phyloP scores from a whole-genome alignment of 176 grass and related monocot species.

The Tillandsia fasciculata region DNA sequence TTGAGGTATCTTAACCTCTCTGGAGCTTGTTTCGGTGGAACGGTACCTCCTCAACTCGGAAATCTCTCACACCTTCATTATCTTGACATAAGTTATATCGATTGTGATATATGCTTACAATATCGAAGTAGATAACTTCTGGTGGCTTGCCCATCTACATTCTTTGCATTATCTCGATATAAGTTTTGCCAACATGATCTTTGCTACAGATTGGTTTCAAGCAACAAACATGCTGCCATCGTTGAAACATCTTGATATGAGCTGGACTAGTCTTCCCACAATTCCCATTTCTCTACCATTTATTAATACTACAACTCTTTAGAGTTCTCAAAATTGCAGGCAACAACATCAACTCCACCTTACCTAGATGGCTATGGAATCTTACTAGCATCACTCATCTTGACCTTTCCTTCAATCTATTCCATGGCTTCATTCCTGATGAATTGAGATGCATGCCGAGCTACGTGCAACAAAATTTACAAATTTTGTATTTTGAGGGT shows the following conservation, averaged over 20 bases:
- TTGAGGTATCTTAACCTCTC: constrained; percentile 34
- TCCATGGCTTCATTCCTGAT: constrained; percentile 7
- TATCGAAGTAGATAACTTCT: neutral
- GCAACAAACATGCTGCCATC: constrained; percentile 12
- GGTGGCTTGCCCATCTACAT: constrained; percentile 8
- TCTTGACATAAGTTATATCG: neutral
- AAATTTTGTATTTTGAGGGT: neutral
- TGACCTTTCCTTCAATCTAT: neutral
- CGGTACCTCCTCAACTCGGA: constrained; percentile 25
- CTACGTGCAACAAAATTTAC: constrained; percentile 1
- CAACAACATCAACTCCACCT: too few relatives aligned
- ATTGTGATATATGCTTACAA: neutral
- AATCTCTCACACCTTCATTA: constrained; percentile 26
- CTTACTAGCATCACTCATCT: neutral
- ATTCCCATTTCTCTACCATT: too few relatives aligned
- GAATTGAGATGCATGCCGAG: constrained; percentile 9
- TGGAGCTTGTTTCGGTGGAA: neutral
- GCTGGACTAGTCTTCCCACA: accelerated
- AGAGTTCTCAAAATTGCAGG: too few relatives aligned
- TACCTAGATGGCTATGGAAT: neutral
- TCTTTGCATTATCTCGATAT: constrained; percentile 5
- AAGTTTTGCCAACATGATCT: neutral
- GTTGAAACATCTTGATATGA: neutral
- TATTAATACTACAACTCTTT: too few relatives aligned
- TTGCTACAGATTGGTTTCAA: neutral